Evolutionary conservation across 148 eudicot genomes (phyloP), one percentile per base, ranked within the genome.

Genomic region (Rhododendron ferrugineum): DNA sequence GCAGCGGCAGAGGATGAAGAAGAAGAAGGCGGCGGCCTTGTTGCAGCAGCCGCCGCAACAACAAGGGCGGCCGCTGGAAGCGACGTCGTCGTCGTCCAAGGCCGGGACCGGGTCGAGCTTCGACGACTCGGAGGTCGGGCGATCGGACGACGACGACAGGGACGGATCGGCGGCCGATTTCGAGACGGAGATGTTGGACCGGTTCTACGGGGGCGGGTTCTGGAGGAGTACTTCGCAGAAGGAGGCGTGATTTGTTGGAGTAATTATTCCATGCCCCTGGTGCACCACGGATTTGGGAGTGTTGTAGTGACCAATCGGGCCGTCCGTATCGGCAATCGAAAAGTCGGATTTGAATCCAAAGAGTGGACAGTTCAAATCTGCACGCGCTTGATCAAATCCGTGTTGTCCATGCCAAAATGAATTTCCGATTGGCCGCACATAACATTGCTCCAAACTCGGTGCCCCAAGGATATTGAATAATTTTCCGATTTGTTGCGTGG

Each of bases 211-310:
- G 79, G 64, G 93, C 4, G 98, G 98, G 15, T 95, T 95, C 80
- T 94, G 98, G 98, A 89, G 97, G 84, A 92, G 93, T 66, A 85
- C 89, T 9, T 92, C 95, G 13, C 92, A 79, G 82, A 79, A 42
- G 82, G 64, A 79, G 82, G 42, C 3, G 40, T 79, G 18, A 79
- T 28, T 52, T 5, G 18, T 78, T 3, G 36, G 18, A 16, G 23
- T 0, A 54, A 18, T 18, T 54, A 54, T 54, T 18, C 60, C 23
- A 18, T 54, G 60, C 23, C 60, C 23, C 1, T 9, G 49, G 22
- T 0, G 22, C 60, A 54, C 6, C 20, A 4, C 22, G 0, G 2
- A 7, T 46, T 40, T 40, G 44, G 42, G 44, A 46, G 49, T 46
- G 49, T 9, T 9, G 49, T 9, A 9, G 49, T 46, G 49, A 7